A percentile compares a stretch with the other conserved stretches of the same genome.
These are phyloP conservation scores for Ascochyta lentis DNA, from an alignment of 2,329 filamentous ascomycete genomes.

Conservation along the genomic window DNA sequence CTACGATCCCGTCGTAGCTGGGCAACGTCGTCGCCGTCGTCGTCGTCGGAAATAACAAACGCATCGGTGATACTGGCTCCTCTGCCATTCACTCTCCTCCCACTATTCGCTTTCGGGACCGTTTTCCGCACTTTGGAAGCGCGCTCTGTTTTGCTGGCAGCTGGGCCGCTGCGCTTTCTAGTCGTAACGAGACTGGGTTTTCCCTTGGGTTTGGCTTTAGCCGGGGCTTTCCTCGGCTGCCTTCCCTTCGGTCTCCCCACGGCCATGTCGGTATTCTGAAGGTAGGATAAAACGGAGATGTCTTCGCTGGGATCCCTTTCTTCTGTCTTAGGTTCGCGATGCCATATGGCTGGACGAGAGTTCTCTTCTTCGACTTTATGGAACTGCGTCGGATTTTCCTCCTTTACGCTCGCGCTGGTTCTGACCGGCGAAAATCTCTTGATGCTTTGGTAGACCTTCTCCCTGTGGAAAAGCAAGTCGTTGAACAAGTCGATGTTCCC, in stretches of 20 bases:
- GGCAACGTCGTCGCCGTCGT: neutral
- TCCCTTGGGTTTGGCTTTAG: neutral
- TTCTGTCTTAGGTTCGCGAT: neutral
- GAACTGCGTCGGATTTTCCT: accelerated
- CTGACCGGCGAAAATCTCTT: neutral
- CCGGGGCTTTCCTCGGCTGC: neutral
- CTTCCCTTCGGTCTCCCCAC: neutral
- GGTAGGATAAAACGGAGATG: neutral
- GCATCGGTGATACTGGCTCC: neutral
- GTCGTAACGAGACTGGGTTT: too few species aligned
- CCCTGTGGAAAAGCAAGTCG: slow-evolving; percentile 15
- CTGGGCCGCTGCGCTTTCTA: neutral
- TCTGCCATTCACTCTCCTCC: neutral
- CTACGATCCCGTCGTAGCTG: neutral
- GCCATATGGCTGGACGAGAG: neutral
- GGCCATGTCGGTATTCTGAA: neutral
- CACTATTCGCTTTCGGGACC: neutral
- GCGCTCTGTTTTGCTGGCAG: neutral
- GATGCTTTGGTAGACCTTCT: slow-evolving; percentile 6
- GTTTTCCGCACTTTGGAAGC: neutral
- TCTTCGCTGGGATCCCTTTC: neutral
- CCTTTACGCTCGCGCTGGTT: neutral
- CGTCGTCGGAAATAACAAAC: neutral
- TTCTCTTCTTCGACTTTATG: neutral
- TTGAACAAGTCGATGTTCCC: neutral